A percentile compares a stretch with the other conserved stretches of the same genome.
Conservation (phyloP, 2,329 filamentous ascomycete species). For the Herpotrichia juniperi region DNA sequence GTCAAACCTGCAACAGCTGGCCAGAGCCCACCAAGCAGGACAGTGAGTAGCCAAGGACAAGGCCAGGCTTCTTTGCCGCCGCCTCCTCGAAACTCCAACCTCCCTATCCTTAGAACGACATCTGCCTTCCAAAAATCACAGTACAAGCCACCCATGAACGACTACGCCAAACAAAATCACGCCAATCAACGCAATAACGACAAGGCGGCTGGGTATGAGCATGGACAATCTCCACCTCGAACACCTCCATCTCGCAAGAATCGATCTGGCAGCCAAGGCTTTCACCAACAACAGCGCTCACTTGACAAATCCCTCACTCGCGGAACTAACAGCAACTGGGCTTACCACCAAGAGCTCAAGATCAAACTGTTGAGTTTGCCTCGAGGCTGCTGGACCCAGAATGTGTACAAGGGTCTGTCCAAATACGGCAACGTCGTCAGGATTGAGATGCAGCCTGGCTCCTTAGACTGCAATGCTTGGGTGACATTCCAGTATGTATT, state of each 20-base stretch:
- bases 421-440: conserved; percentile 32
- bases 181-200: neutral
- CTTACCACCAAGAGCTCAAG: conserved; percentile 27
- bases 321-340: conserved; percentile 18
- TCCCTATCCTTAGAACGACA: neutral
- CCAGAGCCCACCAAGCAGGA: neutral
- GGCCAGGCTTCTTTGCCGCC: too few relatives aligned
- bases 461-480: conserved; percentile 19
- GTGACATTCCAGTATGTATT: conserved; percentile 30
- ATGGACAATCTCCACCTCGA: neutral
- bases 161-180: neutral
- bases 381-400: conserved; percentile 21
- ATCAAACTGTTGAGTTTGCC: conserved; percentile 23
- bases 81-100: neutral
- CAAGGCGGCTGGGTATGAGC: neutral
- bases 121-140: neutral
- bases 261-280: neutral
- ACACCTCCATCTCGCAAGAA: neutral
- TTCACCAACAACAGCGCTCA: conserved; percentile 6
- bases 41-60: too few relatives aligned
- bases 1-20: neutral
- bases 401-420: conserved; percentile 29
- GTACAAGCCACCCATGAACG: neutral
- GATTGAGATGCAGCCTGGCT: conserved; percentile 31
- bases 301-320: conserved; percentile 8